phyloP scores from a whole-genome alignment of 2,329 filamentous ascomycete species.

The Aureobasidium sp. region DNA sequence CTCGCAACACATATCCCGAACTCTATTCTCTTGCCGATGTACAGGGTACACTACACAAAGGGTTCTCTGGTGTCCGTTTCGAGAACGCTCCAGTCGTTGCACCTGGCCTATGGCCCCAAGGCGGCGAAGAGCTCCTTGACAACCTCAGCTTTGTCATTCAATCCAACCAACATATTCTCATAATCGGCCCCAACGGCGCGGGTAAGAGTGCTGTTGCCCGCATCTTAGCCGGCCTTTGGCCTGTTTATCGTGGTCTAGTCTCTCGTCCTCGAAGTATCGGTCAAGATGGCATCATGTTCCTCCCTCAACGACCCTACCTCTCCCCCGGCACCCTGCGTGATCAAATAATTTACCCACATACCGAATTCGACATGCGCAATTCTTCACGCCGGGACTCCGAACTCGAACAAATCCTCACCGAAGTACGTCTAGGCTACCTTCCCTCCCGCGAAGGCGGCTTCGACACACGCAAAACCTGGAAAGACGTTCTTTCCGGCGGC shows the following conservation, averaged over 20 bases:
- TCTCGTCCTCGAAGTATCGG: conserved; percentile 68
- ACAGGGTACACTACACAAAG: conserved; percentile 87
- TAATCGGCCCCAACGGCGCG: conserved; percentile 90
- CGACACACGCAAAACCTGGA: conserved; percentile 97
- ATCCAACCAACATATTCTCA: conserved; percentile 84
- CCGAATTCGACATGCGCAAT: conserved; percentile 85
- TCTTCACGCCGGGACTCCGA: conserved; percentile 71
- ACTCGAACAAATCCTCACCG: conserved; percentile 69
- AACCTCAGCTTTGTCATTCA: conserved; percentile 83
- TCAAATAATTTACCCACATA: conserved; percentile 96
- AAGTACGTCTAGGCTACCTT: conserved; percentile 79
- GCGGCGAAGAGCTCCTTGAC: conserved; percentile 85
- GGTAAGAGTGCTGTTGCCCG: conserved; percentile 86
- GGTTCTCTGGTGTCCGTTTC: conserved; percentile 87
- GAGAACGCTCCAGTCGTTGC: conserved; percentile 92
- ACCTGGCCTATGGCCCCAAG: conserved; percentile 77
- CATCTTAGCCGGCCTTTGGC: conserved; percentile 88
- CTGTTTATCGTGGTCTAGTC: conserved; percentile 86
- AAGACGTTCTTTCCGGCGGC: conserved; percentile 91
- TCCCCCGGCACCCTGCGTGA: conserved; percentile 88
- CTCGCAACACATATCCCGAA: conserved; percentile 61
- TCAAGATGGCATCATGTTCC: conserved; percentile 90
- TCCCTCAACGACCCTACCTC: conserved; percentile 88
- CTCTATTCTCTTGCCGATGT: conserved; percentile 84
- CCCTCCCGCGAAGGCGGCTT: conserved; percentile 89